phyloP scores from a whole-genome alignment of 179 eudicot species.

The Beta lomatogona region DNA sequence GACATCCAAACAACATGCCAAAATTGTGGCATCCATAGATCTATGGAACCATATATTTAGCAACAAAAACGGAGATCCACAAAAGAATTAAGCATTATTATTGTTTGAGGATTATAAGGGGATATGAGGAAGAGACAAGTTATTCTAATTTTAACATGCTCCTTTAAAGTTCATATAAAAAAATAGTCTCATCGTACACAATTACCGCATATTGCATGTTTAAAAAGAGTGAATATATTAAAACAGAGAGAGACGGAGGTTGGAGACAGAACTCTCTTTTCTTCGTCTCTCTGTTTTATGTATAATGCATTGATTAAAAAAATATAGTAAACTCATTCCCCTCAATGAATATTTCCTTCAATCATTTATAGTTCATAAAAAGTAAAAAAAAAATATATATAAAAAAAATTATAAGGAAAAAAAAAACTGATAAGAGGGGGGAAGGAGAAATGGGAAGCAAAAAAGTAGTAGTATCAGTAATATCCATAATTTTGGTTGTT shows the following conservation, averaged over 20 bases:
- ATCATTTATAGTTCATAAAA: background rate
- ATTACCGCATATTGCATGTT: background rate
- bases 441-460: conserved; percentile 32
- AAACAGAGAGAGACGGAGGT: background rate
- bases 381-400: no score
- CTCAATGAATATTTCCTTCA: background rate
- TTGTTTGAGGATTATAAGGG: background rate
- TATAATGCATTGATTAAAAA: background rate
- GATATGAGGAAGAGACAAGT: background rate
- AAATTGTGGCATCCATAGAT: background rate
- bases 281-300: background rate
- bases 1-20: background rate
- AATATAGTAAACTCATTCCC: background rate
- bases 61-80: conserved; percentile 11
- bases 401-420: background rate
- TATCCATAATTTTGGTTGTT: conserved; percentile 41
- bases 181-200: background rate
- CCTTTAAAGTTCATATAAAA: background rate
- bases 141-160: background rate
- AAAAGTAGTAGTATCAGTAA: conserved; percentile 31
- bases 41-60: background rate
- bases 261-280: background rate
- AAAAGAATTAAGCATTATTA: background rate
- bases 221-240: background rate
- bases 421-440: background rate